Evolutionary conservation across 2,329 filamentous ascomycete species (phyloP).

Genomic region (Juglanconis oblonga): DNA sequence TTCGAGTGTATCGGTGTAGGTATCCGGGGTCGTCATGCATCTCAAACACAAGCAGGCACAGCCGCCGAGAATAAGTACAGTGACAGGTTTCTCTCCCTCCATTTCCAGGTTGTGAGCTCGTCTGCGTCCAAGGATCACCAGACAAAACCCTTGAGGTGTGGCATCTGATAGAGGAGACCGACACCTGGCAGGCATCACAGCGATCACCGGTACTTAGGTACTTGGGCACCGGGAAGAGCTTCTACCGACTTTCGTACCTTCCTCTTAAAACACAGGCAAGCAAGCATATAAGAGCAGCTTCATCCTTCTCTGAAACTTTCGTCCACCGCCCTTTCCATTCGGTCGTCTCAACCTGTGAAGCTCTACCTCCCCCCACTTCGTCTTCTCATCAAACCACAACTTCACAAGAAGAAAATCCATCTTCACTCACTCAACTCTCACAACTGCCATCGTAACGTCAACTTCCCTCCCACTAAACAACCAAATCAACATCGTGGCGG

Average conservation of each 20-base stretch:
- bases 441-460: neutral
- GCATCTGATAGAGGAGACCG: neutral
- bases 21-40: neutral
- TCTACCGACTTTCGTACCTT: neutral
- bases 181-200: neutral
- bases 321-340: neutral
- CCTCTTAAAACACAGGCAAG: neutral
- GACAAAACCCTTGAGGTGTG: neutral
- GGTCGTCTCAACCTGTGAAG: no score
- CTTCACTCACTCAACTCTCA: neutral
- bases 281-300: conserved; percentile 10
- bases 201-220: neutral
- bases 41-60: conserved; percentile 2
- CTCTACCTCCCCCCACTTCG: neutral
- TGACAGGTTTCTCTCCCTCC: neutral
- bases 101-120: neutral
- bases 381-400: neutral
- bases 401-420: neutral
- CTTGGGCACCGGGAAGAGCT: neutral
- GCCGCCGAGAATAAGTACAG: neutral
- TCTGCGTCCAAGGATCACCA: neutral
- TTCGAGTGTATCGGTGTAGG: neutral
- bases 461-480: neutral
- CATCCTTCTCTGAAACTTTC: neutral
- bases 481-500: conserved; percentile 1